These are phyloP conservation scores for Mycena epipterygia DNA, from an alignment of 768 basidiomycete genomes.

Conservation along the genomic window DNA sequence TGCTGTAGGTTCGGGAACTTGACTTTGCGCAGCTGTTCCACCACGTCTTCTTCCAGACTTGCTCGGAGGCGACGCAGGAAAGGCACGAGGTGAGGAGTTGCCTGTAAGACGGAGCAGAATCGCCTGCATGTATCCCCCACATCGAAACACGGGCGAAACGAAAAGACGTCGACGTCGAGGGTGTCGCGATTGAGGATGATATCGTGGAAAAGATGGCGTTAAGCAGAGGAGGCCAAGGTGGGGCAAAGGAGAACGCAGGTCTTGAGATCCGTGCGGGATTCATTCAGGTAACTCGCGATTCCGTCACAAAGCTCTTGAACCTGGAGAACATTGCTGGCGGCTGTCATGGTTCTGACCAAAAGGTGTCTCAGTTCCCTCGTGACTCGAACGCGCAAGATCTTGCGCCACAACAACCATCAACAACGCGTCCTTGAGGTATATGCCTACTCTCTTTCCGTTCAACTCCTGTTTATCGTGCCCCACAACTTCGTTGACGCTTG, in stretches of 20 bases:
- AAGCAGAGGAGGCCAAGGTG: not conserved
- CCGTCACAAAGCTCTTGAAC: not conserved
- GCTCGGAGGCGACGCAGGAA: not conserved
- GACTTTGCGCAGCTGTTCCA: not conserved
- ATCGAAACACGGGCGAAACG: not conserved
- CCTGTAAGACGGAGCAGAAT: not conserved
- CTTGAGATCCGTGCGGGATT: not conserved
- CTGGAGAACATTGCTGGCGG: not conserved
- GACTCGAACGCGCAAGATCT: no score
- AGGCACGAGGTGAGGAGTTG: not conserved
- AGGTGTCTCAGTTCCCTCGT: no score
- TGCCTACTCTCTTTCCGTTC: no score
- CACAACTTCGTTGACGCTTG: no score
- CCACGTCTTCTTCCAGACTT: not conserved
- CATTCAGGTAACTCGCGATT: not conserved
- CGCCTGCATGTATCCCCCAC: not conserved
- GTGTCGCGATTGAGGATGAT: not conserved
- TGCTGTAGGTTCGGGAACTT: not conserved
- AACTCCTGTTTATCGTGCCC: no score
- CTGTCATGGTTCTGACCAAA: no score
- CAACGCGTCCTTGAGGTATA: no score
- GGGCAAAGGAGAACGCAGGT: not conserved
- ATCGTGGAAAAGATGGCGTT: not conserved
- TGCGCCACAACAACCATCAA: no score
- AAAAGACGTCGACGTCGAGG: not conserved